These are phyloP conservation scores for Clitopilus hobsonii DNA, from an alignment of 768 basidiomycete genomes.

Conservation along the genomic window DNA sequence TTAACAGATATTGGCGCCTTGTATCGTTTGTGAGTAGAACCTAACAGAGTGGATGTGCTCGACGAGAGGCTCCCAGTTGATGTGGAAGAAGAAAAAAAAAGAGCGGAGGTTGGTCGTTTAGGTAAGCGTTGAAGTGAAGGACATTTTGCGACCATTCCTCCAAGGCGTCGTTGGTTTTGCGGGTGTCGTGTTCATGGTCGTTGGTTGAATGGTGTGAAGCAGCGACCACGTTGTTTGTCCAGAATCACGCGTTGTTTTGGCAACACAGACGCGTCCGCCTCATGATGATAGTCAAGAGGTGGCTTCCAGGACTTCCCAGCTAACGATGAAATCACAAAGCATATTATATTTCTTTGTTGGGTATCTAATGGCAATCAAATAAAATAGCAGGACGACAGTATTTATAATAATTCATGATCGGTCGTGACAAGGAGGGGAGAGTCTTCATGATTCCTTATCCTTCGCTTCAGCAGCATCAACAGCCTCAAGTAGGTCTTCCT, in stretches of 20 bases:
- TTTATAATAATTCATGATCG: neutral
- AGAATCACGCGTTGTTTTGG: neutral
- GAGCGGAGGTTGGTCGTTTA: neutral
- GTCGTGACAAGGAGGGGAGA: neutral
- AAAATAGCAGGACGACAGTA: too few relatives aligned
- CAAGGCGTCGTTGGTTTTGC: neutral
- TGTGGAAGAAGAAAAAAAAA: neutral
- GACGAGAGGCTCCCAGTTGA: neutral
- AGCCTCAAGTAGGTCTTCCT: neutral
- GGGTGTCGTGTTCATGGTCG: neutral
- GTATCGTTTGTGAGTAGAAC: constrained; percentile 57
- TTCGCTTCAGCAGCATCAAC: neutral
- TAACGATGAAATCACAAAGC: too few relatives aligned
- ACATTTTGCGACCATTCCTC: neutral
- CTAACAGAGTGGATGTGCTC: neutral
- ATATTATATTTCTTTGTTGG: too few relatives aligned
- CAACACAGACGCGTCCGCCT: neutral
- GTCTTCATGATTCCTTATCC: neutral
- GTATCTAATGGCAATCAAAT: too few relatives aligned
- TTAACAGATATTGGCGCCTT: constrained; percentile 56
- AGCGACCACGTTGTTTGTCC: neutral
- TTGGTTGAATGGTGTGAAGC: neutral
- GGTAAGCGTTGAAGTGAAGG: neutral
- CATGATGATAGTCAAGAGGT: too few relatives aligned
- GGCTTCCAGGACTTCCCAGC: too few relatives aligned